Evolutionary conservation across 305 asterid genomes (phyloP), one percentile per base, ranked within the genome.

Genomic region (Ajuga reptans): DNA sequence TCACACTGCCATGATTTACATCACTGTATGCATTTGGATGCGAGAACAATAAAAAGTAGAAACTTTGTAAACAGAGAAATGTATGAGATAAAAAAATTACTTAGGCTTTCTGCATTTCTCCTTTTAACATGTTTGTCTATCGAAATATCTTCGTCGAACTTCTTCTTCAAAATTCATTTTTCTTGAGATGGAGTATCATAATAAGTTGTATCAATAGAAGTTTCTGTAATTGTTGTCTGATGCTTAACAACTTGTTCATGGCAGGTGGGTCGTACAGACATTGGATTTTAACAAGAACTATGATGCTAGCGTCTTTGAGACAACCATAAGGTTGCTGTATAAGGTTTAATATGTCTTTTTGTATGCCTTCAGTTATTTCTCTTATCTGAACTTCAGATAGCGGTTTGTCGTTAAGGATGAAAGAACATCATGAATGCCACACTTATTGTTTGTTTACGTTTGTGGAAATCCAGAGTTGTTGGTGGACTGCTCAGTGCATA

Each of bases 271-370:
- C 27, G 95, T 90, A 66, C 70, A 86, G 70, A 86, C 96, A 75
- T 80, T 93, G 96, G 91, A 89, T 74, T 93, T 93, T 72, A 77
- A 93, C 93, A 93, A 89, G 87, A 81, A 85, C 73, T 93, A 93
- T 79, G 97, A 93, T 45, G 99, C 99, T 31, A 93, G 97, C 61
- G 99, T 93, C 75, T 93, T 93, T 62, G 99, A 90, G 91, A 93
- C 99, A 78, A 93, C 99, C 90, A 93, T 93, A 93, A 93, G 99
- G 99, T 90, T 87, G 86, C 92, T 87, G 81, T 86, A 81, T 85
- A 86, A 86, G 92, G 97, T 93, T 91, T 90, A 84, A 65, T 83
- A 64, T 78, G 81, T 49, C 68, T 69, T 77, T 21, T 69, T 74
- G 39, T 56, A 42, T 76, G 64, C 41, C 53, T 80, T 77, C 63